These are phyloP conservation scores for Diaporthe nobilis DNA, from an alignment of 2,329 filamentous ascomycete species.

Conservation along the genomic window DNA sequence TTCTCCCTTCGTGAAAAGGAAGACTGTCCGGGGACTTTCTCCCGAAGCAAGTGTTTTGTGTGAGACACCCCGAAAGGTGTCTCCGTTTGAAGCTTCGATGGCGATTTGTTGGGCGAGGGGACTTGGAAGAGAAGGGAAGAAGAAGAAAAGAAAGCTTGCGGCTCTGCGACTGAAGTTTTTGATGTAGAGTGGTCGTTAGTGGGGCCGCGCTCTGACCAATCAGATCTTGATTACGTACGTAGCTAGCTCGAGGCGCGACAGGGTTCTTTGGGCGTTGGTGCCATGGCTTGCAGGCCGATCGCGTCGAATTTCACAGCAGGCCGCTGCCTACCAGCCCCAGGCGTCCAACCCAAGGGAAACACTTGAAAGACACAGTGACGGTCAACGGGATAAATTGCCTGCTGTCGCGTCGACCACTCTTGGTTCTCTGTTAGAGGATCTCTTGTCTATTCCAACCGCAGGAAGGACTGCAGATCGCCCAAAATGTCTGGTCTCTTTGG, in stretches of 20 bases:
- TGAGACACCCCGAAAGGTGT: slow-evolving; percentile 57
- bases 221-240: slow-evolving; percentile 33
- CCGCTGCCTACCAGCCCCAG: slow-evolving; percentile 26
- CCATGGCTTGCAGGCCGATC: slow-evolving; percentile 27
- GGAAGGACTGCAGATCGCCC: slow-evolving; percentile 30
- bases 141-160: slow-evolving; percentile 42
- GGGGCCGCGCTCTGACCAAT: slow-evolving; percentile 37
- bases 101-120: slow-evolving; percentile 99
- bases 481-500: slow-evolving; percentile 77
- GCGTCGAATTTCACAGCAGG: slow-evolving; percentile 37
- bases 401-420: neutral
- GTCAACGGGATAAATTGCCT: slow-evolving; percentile 3
- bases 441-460: neutral
- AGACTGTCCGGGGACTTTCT: slow-evolving; percentile 99
- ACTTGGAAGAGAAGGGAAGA: slow-evolving; percentile 60
- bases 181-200: slow-evolving; percentile 28
- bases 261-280: slow-evolving; percentile 26
- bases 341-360: slow-evolving; percentile 11
- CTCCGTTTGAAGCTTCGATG: slow-evolving; percentile 98
- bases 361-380: neutral
- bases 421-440: neutral
- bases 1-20: slow-evolving; percentile 57
- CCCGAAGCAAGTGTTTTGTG: slow-evolving; percentile 81
- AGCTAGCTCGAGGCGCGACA: neutral
- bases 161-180: slow-evolving; percentile 41